Percentiles rank a stretch among this genome's conserved stretches.
phyloP scores from a whole-genome alignment of 257 asterid species.

The Haberlea rhodopensis region DNA sequence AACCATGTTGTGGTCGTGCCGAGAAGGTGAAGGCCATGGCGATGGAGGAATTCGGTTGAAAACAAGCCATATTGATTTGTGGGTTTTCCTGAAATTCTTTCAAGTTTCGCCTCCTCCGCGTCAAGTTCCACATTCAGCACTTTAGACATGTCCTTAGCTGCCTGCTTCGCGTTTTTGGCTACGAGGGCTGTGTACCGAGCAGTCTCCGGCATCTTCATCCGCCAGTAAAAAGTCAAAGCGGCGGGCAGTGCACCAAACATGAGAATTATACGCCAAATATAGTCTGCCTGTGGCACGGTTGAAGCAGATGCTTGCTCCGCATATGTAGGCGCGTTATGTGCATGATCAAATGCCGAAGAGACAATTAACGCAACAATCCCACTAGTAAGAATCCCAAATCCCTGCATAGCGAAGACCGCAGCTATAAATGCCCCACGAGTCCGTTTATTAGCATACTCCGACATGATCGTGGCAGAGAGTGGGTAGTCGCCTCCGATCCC shows the following conservation, averaged over 20 bases:
- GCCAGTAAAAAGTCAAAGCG: constrained; percentile 60
- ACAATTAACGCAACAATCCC: constrained; percentile 45
- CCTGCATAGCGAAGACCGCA: constrained; percentile 75
- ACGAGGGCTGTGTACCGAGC: constrained; percentile 82
- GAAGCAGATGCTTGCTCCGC: constrained; percentile 31
- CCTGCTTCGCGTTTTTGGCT: constrained; percentile 59
- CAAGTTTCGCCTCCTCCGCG: constrained; percentile 45
- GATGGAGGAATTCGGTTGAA: constrained; percentile 24
- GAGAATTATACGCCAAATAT: constrained; percentile 55
- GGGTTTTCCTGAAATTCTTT: background rate
- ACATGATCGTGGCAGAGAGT: constrained; percentile 72
- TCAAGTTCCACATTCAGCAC: constrained; percentile 62
- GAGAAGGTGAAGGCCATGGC: constrained; percentile 44
- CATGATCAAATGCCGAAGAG: constrained; percentile 36
- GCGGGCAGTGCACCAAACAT: constrained; percentile 80
- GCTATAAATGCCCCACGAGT: constrained; percentile 69
- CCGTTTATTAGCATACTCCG: constrained; percentile 61
- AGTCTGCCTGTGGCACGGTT: constrained; percentile 52
- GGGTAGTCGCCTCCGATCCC: constrained; percentile 83
- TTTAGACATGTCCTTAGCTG: constrained; percentile 55
- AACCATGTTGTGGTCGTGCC: constrained; percentile 49
- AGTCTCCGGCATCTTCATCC: constrained; percentile 81
- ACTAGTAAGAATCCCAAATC: constrained; percentile 54
- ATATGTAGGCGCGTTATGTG: constrained; percentile 36
- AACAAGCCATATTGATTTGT: constrained; percentile 40